Conservation (phyloP, 2,329 filamentous ascomycete species). For the Colletotrichum musae region DNA sequence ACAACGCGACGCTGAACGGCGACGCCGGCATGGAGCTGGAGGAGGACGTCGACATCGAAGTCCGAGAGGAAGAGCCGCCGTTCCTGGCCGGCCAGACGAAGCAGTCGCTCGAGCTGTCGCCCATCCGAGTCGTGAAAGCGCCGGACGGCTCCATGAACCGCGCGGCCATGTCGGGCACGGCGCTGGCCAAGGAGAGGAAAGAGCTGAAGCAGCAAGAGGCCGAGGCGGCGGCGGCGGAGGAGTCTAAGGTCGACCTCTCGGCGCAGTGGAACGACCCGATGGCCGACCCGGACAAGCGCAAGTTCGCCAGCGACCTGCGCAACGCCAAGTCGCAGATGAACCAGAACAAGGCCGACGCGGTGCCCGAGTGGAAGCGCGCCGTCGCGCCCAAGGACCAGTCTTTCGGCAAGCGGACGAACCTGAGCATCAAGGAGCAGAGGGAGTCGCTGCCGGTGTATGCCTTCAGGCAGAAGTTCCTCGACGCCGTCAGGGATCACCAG, state of each 20-base stretch:
- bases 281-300: slow-evolving; percentile 85
- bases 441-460: slow-evolving; percentile 90
- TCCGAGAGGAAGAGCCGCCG: slow-evolving; percentile 94
- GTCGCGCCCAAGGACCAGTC: slow-evolving; percentile 85
- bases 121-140: slow-evolving; percentile 96
- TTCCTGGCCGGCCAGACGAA: slow-evolving; percentile 97
- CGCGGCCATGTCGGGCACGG: slow-evolving; percentile 93
- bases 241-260: slow-evolving; percentile 85
- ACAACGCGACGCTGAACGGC: slow-evolving; percentile 87
- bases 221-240: slow-evolving; percentile 80
- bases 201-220: slow-evolving; percentile 91
- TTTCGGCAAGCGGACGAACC: slow-evolving; percentile 86
- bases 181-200: slow-evolving; percentile 88
- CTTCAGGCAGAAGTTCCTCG: slow-evolving; percentile 88
- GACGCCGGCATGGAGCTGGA: slow-evolving; percentile 93
- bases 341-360: slow-evolving; percentile 73
- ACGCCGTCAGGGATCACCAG: slow-evolving; percentile 90
- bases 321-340: slow-evolving; percentile 68
- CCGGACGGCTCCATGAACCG: slow-evolving; percentile 98
- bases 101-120: slow-evolving; percentile 93
- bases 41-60: slow-evolving; percentile 97
- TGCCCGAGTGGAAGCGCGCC: slow-evolving; percentile 94
- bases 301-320: slow-evolving; percentile 90
- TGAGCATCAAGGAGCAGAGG: slow-evolving; percentile 96
- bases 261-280: slow-evolving; percentile 98